Percentiles rank a stretch among this genome's conserved stretches.
Conservation (phyloP, 768 basidiomycete genomes). For the Leccinum subgranulosum region DNA sequence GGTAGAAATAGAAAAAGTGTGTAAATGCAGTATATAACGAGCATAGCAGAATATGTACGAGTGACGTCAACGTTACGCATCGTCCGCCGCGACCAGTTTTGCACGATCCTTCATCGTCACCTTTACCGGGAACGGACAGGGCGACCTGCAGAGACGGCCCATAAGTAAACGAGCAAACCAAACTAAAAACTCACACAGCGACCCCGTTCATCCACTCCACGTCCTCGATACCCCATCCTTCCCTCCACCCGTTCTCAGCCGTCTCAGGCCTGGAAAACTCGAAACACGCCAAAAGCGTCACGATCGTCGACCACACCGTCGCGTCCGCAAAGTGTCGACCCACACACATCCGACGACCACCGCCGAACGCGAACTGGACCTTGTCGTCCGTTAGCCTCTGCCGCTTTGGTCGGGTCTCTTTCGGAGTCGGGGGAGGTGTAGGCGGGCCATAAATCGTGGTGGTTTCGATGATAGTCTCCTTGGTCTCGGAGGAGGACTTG, state of each 20-base stretch:
- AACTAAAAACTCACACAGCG: not conserved
- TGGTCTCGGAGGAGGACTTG: not conserved
- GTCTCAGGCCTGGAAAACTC: not conserved
- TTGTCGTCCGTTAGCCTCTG: not conserved
- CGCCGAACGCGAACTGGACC: not conserved
- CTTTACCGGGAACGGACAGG: slow-evolving; percentile 4
- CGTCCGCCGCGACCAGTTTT: not conserved
- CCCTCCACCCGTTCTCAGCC: not conserved
- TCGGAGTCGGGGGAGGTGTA: too few species aligned
- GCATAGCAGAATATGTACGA: too few species aligned
- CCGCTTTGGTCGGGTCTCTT: not conserved
- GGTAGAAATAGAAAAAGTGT: not conserved
- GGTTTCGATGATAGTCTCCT: not conserved
- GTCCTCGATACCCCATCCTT: not conserved
- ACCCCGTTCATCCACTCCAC: slow-evolving; percentile 3
- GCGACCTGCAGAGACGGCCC: not conserved
- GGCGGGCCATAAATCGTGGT: too few species aligned
- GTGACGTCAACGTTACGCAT: not conserved
- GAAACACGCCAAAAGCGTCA: slow-evolving; percentile 4
- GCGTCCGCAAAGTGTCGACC: not conserved
- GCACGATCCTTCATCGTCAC: not conserved
- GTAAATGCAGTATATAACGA: not conserved
- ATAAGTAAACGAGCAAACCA: not conserved
- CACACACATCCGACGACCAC: not conserved
- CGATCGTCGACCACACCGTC: slow-evolving; percentile 1